Percentiles rank a stretch among this genome's conserved stretches.
Evolutionary conservation across 2,329 filamentous ascomycete species (phyloP).

Genomic region (Fusarium tjaetaba): DNA sequence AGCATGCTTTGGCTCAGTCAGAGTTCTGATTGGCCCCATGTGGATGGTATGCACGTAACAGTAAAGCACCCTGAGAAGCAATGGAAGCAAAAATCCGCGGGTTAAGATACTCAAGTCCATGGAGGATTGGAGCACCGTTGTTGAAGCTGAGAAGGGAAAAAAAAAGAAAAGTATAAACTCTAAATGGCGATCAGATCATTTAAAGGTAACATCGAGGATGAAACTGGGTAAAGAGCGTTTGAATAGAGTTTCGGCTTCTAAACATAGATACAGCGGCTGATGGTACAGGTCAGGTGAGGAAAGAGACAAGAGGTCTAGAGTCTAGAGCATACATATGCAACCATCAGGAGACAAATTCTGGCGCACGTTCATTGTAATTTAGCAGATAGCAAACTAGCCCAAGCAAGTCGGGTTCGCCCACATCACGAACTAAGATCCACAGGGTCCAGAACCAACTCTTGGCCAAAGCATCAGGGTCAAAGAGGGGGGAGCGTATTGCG

Average conservation of each 20-base stretch:
- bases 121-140: not conserved
- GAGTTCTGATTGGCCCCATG: not conserved
- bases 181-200: not conserved
- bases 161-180: not conserved
- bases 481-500: accelerated
- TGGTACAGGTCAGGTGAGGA: not conserved
- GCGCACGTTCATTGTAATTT: accelerated
- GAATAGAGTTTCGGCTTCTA: not conserved
- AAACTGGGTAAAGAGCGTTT: not conserved
- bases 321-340: not conserved
- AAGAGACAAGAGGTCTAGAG: not conserved
- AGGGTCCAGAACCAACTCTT: not conserved
- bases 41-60: not conserved
- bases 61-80: too few species aligned
- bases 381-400: not conserved
- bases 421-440: not conserved
- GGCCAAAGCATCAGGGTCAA: not conserved
- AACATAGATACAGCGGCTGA: not conserved
- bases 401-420: not conserved
- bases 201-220: not conserved
- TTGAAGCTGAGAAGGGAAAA: accelerated
- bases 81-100: not conserved
- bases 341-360: not conserved
- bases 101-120: not conserved
- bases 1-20: accelerated